Conservation (phyloP, 2,329 filamentous ascomycete species). For the Elsinoe batatas region DNA sequence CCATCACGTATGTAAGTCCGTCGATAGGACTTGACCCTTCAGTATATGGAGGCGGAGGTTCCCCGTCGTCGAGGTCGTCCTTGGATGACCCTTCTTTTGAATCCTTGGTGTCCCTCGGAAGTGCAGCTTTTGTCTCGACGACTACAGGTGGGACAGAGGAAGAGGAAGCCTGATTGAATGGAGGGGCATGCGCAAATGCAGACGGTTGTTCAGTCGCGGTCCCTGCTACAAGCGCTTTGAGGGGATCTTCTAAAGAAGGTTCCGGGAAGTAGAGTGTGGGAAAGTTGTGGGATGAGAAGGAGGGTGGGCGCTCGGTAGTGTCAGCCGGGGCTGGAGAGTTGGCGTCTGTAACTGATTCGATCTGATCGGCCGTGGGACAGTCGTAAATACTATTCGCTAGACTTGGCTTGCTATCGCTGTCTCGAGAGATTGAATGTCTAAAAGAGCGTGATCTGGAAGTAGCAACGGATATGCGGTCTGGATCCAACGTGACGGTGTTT, state of each 20-base stretch:
- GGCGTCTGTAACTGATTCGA: not conserved
- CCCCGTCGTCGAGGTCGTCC: conserved; percentile 67
- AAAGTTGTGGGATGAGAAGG: conserved; percentile 56
- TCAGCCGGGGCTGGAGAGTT: conserved; percentile 40
- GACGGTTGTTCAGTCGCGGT: conserved; percentile 33
- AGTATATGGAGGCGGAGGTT: conserved; percentile 91
- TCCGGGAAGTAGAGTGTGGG: conserved; percentile 50
- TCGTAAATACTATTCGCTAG: conserved; percentile 3
- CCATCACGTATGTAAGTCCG: conserved; percentile 95
- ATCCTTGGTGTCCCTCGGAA: conserved; percentile 62
- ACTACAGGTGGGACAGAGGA: conserved; percentile 32
- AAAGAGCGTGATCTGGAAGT: conserved; percentile 17
- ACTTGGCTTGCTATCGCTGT: conserved; percentile 11
- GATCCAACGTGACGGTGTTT: conserved; percentile 16
- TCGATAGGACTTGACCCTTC: conserved; percentile 88
- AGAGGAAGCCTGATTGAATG: conserved; percentile 41
- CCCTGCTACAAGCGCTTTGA: conserved; percentile 32
- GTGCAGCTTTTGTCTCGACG: conserved; percentile 73
- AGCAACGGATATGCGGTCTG: conserved; percentile 16
- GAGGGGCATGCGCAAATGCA: conserved; percentile 43
- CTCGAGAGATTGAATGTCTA: conserved; percentile 13
- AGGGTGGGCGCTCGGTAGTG: conserved; percentile 45
- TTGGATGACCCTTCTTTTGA: conserved; percentile 65
- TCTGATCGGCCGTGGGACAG: not conserved
- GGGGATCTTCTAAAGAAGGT: conserved; percentile 38